Conservation (phyloP, 2,329 filamentous ascomycete species). For the Nigrospora sphaerica region DNA sequence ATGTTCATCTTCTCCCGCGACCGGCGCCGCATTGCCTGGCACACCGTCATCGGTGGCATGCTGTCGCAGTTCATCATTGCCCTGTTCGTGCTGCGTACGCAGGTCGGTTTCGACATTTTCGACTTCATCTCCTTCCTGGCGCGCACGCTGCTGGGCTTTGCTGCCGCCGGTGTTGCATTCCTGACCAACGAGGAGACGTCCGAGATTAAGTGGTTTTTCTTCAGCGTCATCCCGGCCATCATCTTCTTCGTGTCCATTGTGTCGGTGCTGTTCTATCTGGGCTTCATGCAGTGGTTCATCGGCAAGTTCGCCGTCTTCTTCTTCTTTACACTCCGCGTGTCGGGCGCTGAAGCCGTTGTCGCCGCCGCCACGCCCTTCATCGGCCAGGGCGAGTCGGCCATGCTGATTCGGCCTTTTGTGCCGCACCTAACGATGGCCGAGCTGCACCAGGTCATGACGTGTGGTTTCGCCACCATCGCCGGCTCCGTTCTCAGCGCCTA, state of each 20-base stretch:
- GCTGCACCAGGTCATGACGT: slow-evolving; percentile 88
- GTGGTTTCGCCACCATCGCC: slow-evolving; percentile 86
- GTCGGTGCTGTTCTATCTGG: slow-evolving; percentile 75
- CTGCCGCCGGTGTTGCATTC: slow-evolving; percentile 66
- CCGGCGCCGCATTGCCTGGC: slow-evolving; percentile 59
- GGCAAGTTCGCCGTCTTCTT: slow-evolving; percentile 83
- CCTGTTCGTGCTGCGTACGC: slow-evolving; percentile 77
- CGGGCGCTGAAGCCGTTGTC: slow-evolving; percentile 88
- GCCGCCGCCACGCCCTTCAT: slow-evolving; percentile 91
- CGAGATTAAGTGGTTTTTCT: slow-evolving; percentile 59
- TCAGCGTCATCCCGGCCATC: slow-evolving; percentile 78
- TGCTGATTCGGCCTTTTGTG: slow-evolving; percentile 85
- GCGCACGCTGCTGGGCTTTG: slow-evolving; percentile 67
- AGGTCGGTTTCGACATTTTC: slow-evolving; percentile 84
- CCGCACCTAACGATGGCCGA: slow-evolving; percentile 80
- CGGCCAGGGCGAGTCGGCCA: slow-evolving; percentile 87
- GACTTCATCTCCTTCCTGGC: slow-evolving; percentile 76
- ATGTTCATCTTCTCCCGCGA: slow-evolving; percentile 69
- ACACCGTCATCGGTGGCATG: slow-evolving; percentile 84
- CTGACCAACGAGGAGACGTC: slow-evolving; percentile 46
- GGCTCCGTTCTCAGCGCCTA: slow-evolving; percentile 83
- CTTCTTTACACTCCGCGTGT: slow-evolving; percentile 83
- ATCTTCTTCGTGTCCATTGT: slow-evolving; percentile 96
- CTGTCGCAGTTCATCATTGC: slow-evolving; percentile 81
- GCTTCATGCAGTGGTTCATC: slow-evolving; percentile 83